Percentiles rank a stretch among this genome's conserved stretches.
Evolutionary conservation across 805 yeast species (phyloP).

Genomic region (Barnettozyma pratensis): DNA sequence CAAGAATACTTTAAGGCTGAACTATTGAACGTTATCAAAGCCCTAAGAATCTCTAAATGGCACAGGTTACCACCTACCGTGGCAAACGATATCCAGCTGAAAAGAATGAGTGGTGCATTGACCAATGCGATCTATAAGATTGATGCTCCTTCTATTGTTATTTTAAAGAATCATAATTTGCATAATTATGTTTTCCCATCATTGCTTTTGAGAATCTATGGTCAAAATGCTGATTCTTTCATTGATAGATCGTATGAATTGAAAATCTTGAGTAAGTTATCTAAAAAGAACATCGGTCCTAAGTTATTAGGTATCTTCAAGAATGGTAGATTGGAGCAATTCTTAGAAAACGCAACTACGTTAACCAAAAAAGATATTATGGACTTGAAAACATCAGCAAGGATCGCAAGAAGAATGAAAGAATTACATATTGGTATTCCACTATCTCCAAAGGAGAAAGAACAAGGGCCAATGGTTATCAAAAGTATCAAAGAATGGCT

Average conservation of each 20-base stretch:
- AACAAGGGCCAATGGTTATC: slow-evolving; percentile 67
- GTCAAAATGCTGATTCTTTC: slow-evolving; percentile 77
- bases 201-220: slow-evolving; percentile 77
- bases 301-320: slow-evolving; percentile 80
- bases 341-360: slow-evolving; percentile 75
- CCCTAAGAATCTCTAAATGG: slow-evolving; percentile 77
- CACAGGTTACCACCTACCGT: slow-evolving; percentile 34
- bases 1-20: slow-evolving; percentile 82
- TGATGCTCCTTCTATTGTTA: slow-evolving; percentile 43
- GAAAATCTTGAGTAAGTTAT: slow-evolving; percentile 63
- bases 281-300: slow-evolving; percentile 82
- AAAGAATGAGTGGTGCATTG: slow-evolving; percentile 84
- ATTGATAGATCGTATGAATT: slow-evolving; percentile 85
- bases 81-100: slow-evolving; percentile 43
- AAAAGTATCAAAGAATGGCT: slow-evolving; percentile 68
- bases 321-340: slow-evolving; percentile 94
- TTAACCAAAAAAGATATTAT: slow-evolving; percentile 70
- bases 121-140: slow-evolving; percentile 86
- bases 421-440: slow-evolving; percentile 82
- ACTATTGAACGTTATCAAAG: slow-evolving; percentile 56
- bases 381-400: slow-evolving; percentile 67
- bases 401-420: slow-evolving; percentile 94
- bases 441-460: slow-evolving; percentile 50
- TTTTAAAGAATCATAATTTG: slow-evolving; percentile 27
- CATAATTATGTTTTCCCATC: slow-evolving; percentile 45